Evolutionary conservation across 2,329 filamentous ascomycete genomes (phyloP).

Genomic region (Akanthomyces dipterigenus): DNA sequence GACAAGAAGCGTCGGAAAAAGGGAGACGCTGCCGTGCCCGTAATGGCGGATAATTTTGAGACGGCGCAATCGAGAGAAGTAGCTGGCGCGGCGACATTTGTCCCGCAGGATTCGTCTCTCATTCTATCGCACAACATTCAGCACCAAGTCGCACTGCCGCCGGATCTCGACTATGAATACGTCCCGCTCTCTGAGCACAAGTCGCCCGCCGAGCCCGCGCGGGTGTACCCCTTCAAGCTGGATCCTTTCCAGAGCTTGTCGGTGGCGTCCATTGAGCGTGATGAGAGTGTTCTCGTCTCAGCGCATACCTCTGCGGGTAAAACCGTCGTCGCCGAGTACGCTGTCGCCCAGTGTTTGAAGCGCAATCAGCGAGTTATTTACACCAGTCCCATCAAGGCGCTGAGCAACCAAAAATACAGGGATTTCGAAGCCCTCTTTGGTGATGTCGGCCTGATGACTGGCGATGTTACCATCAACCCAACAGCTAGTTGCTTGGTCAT

Average conservation of each 20-base stretch:
- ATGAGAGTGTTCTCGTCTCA: conserved; percentile 93
- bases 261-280: conserved; percentile 88
- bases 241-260: conserved; percentile 97
- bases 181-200: conserved; percentile 93
- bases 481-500: conserved; percentile 97
- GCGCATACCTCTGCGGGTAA: conserved; percentile 97
- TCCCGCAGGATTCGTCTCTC: conserved; percentile 61
- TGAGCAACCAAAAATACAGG: conserved; percentile 98
- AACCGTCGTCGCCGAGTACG: conserved; percentile 96
- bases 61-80: conserved; percentile 91
- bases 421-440: conserved; percentile 95
- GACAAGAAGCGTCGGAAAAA: conserved; percentile 59
- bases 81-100: conserved; percentile 66
- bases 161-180: conserved; percentile 90
- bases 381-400: conserved; percentile 96
- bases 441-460: conserved; percentile 96
- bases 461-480: conserved; percentile 98
- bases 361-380: conserved; percentile 98
- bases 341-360: conserved; percentile 93
- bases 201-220: conserved; percentile 77
- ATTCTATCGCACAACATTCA: conserved; percentile 95
- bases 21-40: conserved; percentile 59
- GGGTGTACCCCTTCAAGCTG: conserved; percentile 80
- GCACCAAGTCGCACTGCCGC: conserved; percentile 92
- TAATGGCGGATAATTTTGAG: conserved; percentile 89